phyloP scores from a whole-genome alignment of 345 rosid genomes.

The Aquilaria yunnanensis region DNA sequence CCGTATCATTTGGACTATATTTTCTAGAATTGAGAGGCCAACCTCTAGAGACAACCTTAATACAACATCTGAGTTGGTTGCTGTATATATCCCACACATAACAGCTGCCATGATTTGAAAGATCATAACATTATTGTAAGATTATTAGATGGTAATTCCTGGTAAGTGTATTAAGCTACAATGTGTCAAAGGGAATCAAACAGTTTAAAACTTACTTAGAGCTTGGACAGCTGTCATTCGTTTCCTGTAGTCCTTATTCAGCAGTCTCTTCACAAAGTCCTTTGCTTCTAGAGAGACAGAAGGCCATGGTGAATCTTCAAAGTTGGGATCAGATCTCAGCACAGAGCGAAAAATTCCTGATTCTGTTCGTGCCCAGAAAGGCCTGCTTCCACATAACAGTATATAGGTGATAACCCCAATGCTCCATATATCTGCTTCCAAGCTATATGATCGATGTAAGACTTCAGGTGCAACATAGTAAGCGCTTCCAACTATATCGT shows the following conservation, averaged over 20 bases:
- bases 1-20: too few relatives aligned
- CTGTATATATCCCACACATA: too few relatives aligned
- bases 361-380: conserved; percentile 77
- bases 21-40: too few relatives aligned
- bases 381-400: conserved; percentile 69
- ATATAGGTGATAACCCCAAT: conserved; percentile 68
- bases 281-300: conserved; percentile 55
- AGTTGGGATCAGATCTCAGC: conserved; percentile 59
- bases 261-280: conserved; percentile 70
- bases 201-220: conserved; percentile 36
- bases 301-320: conserved; percentile 70
- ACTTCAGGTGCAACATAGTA: conserved; percentile 81
- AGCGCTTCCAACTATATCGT: conserved; percentile 75
- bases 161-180: too few relatives aligned
- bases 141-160: too few relatives aligned
- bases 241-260: conserved; percentile 68
- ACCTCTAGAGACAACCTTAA: too few relatives aligned
- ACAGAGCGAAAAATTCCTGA: conserved; percentile 73
- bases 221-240: conserved; percentile 81
- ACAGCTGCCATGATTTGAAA: too few relatives aligned
- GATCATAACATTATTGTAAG: too few relatives aligned
- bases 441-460: conserved; percentile 63
- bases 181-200: too few relatives aligned
- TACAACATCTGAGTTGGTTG: too few relatives aligned
- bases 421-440: conserved; percentile 77